Evolutionary conservation across 2,329 filamentous ascomycete genomes (phyloP).

Genomic region (Diaporthe batatas): DNA sequence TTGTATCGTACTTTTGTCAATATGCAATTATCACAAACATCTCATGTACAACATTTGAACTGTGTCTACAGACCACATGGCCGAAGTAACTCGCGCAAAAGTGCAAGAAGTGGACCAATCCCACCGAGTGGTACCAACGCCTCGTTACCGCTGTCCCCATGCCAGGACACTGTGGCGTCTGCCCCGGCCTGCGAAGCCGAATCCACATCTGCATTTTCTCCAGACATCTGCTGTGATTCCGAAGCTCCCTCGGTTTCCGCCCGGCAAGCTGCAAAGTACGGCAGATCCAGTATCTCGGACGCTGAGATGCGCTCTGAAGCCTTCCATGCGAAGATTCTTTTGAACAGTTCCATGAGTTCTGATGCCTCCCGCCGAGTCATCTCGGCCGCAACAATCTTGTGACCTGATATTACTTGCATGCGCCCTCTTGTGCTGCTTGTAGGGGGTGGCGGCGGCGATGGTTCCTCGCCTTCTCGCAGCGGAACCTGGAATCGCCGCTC

Average conservation of each 20-base stretch:
- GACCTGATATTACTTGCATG: background rate
- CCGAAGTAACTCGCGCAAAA: background rate
- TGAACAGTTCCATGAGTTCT: background rate
- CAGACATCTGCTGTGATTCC: too few species aligned
- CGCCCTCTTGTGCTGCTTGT: background rate
- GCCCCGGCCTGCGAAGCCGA: background rate
- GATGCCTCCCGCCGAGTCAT: background rate
- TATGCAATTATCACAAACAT: too few species aligned
- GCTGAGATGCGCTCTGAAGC: background rate
- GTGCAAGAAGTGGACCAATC: background rate
- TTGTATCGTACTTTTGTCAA: too few species aligned
- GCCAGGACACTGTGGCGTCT: background rate
- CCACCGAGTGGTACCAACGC: background rate
- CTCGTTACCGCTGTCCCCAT: background rate
- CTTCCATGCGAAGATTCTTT: background rate
- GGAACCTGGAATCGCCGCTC: conserved; percentile 4
- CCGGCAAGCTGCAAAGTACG: background rate
- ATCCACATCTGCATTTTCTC: background rate
- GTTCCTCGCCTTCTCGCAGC: background rate
- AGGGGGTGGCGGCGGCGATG: background rate
- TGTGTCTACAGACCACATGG: background rate
- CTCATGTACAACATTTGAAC: background rate
- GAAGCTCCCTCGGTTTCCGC: background rate
- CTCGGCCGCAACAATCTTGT: background rate
- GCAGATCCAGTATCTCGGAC: background rate